phyloP scores from a whole-genome alignment of 768 basidiomycete genomes.

The Suillus placidus region DNA sequence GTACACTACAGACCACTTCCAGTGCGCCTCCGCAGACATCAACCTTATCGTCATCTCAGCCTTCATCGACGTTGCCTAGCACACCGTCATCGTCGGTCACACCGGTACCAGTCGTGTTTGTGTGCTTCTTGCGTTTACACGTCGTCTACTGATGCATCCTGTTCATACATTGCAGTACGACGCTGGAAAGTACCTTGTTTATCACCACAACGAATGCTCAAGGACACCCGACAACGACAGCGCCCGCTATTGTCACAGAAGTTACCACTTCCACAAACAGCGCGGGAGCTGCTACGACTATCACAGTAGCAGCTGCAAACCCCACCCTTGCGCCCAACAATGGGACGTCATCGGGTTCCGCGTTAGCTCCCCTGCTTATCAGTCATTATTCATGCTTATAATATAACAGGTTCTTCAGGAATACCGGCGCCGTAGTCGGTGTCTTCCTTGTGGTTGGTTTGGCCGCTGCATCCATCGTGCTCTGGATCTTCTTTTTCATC shows the following conservation, averaged over 20 bases:
- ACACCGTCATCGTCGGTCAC: conserved; percentile 13
- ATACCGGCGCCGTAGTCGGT: conserved; percentile 89
- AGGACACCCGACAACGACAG: conserved; percentile 50
- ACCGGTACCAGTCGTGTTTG: conserved; percentile 20
- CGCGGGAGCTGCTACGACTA: conserved; percentile 55
- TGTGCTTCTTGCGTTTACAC: conserved; percentile 14
- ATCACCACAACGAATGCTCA: conserved; percentile 61
- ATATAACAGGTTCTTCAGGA: conserved; percentile 71
- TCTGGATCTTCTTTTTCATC: conserved; percentile 73
- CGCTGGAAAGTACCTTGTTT: conserved; percentile 50
- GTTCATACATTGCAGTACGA: conserved; percentile 45
- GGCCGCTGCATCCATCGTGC: conserved; percentile 64
- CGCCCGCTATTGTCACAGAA: conserved; percentile 61
- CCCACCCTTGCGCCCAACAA: conserved; percentile 66
- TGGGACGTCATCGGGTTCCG: conserved; percentile 40
- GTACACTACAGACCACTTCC: conserved; percentile 11
- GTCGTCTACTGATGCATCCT: conserved; percentile 18
- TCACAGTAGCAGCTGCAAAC: conserved; percentile 68
- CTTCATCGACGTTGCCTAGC: conserved; percentile 19
- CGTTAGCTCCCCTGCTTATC: conserved; percentile 45
- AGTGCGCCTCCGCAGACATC: conserved; percentile 7
- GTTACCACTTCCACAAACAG: conserved; percentile 55
- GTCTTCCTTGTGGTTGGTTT: conserved; percentile 91
- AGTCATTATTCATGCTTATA: conserved; percentile 13
- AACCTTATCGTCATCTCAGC: conserved; percentile 5